A percentile compares a stretch with the other conserved stretches of the same genome.
phyloP scores from a whole-genome alignment of 176 grass and related monocot genomes.

The Paspalum notatum region DNA sequence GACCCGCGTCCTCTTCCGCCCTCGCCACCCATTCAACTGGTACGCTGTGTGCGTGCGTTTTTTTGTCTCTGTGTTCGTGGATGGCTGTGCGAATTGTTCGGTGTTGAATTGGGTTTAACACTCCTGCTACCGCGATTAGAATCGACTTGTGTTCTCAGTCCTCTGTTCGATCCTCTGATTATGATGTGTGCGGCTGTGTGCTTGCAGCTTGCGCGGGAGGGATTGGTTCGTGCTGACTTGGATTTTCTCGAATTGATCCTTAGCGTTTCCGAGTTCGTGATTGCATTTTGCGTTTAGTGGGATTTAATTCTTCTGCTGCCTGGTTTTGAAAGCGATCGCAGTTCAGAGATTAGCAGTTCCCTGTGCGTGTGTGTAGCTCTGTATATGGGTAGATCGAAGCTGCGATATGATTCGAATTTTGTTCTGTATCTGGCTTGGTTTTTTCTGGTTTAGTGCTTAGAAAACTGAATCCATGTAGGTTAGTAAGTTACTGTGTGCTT shows the following conservation, averaged over 20 bases:
- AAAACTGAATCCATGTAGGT: neutral
- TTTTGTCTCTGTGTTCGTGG: neutral
- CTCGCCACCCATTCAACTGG: slow-evolving; percentile 69
- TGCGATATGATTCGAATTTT: no score
- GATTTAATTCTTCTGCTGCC: neutral
- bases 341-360: neutral
- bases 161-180: neutral
- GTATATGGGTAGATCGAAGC: neutral
- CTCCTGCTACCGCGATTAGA: neutral
- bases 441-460: neutral
- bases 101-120: neutral
- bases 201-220: neutral
- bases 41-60: slow-evolving; percentile 11
- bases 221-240: slow-evolving; percentile 10
- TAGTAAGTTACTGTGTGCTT: no score
- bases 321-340: slow-evolving; percentile 30
- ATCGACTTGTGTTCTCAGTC: neutral
- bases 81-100: neutral
- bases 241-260: neutral
- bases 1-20: slow-evolving; percentile 45
- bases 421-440: neutral
- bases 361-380: neutral
- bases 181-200: slow-evolving; percentile 3
- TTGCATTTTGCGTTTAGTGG: neutral
- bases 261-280: neutral